Evolutionary conservation across 306 rosid species (phyloP).

Genomic region (Citrullus mucosospermus): DNA sequence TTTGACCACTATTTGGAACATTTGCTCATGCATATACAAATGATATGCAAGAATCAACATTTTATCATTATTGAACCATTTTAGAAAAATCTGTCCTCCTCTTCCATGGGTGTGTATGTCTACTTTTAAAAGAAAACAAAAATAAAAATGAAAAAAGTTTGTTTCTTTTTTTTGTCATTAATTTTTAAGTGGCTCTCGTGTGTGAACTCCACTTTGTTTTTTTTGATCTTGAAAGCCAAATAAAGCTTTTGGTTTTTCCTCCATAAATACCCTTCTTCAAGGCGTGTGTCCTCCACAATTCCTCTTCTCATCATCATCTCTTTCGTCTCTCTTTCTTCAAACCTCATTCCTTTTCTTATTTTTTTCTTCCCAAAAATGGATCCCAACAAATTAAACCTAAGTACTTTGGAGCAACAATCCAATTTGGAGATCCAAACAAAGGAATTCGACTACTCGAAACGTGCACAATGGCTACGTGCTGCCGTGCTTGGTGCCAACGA

Average conservation of each 20-base stretch:
- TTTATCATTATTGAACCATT: neutral
- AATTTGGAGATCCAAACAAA: slow-evolving; percentile 26
- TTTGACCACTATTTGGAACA: neutral
- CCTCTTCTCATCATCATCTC: neutral
- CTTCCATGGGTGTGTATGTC: neutral
- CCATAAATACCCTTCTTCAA: slow-evolving; percentile 51
- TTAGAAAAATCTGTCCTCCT: neutral
- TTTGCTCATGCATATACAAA: neutral
- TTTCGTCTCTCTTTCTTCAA: neutral
- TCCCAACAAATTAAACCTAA: slow-evolving; percentile 5
- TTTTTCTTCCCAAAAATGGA: slow-evolving; percentile 12
- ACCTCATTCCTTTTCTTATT: neutral
- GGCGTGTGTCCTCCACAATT: slow-evolving; percentile 85
- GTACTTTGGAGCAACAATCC: slow-evolving; percentile 37
- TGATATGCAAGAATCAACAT: slow-evolving; percentile 9
- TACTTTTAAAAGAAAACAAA: neutral
- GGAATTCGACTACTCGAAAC: slow-evolving; percentile 65
- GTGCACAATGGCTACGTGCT: slow-evolving; percentile 91
- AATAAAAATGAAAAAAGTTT: neutral
- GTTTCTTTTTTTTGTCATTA: slow-evolving; percentile 4
- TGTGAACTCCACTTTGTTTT: slow-evolving; percentile 29
- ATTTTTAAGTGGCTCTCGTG: slow-evolving; percentile 21
- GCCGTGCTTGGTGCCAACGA: slow-evolving; percentile 93
- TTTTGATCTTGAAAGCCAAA: slow-evolving; percentile 8
- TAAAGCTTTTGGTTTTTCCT: slow-evolving; percentile 10